Percentiles rank a stretch among this genome's conserved stretches.
Conservation (phyloP, 352 stramenopile species). For the Poterioochromonas sp. region DNA sequence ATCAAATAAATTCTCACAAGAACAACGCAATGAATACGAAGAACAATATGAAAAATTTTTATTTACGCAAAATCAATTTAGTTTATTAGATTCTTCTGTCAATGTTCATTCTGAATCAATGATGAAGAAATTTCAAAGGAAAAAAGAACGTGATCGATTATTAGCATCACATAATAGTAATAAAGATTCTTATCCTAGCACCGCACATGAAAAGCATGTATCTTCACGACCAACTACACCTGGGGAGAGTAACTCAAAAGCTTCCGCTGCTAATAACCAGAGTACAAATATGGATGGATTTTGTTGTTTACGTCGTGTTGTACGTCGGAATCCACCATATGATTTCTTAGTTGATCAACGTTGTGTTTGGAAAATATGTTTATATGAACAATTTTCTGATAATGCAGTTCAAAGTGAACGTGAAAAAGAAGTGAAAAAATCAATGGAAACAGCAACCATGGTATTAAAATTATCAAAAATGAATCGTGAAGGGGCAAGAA, state of each 20-base stretch:
- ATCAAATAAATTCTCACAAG: not conserved
- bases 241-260: not conserved
- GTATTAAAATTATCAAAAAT: conserved; percentile 15
- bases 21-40: not conserved
- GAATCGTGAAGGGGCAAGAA: conserved; percentile 10
- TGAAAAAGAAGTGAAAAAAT: not conserved
- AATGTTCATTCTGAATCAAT: too few relatives aligned
- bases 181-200: too few relatives aligned
- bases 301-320: not conserved
- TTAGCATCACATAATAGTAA: not conserved
- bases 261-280: too few relatives aligned
- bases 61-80: not conserved
- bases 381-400: conserved; percentile 22
- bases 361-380: conserved; percentile 20
- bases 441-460: conserved; percentile 11
- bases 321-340: not conserved
- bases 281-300: not conserved
- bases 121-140: too few relatives aligned
- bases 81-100: not conserved
- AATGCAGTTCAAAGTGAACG: not conserved
- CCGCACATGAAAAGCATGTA: not conserved
- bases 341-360: conserved; percentile 12
- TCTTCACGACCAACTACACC: not conserved
- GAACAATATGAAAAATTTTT: not conserved
- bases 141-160: too few relatives aligned